A percentile compares a stretch with the other conserved stretches of the same genome.
Conservation (phyloP, 1,284 basidiomycete species). For the Bothia castanella region DNA sequence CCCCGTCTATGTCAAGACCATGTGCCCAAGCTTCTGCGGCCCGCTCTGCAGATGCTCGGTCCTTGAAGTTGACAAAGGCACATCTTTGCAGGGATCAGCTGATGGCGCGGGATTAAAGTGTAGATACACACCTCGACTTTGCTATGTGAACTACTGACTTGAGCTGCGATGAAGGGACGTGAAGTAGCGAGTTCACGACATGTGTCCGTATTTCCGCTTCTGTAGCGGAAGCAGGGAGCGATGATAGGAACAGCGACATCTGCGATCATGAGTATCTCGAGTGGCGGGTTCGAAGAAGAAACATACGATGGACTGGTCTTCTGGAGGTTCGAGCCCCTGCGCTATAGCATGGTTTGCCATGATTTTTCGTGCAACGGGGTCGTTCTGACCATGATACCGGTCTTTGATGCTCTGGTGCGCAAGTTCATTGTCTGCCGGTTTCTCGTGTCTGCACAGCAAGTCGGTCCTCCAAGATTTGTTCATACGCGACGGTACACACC, state of each 20-base stretch:
- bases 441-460: constrained; percentile 67
- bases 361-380: constrained; percentile 90
- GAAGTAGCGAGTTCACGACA: constrained; percentile 70
- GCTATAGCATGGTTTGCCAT: constrained; percentile 67
- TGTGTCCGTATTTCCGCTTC: constrained; percentile 78
- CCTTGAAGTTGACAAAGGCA: constrained; percentile 93
- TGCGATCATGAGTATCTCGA: constrained; percentile 33
- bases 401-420: constrained; percentile 92
- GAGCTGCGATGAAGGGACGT: constrained; percentile 63
- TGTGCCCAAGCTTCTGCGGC: constrained; percentile 85
- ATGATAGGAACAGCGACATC: constrained; percentile 91
- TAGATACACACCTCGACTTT: constrained; percentile 58
- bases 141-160: constrained; percentile 85
- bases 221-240: constrained; percentile 69
- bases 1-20: constrained; percentile 82
- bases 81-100: constrained; percentile 54
- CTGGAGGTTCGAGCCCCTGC: constrained; percentile 85
- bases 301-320: constrained; percentile 80
- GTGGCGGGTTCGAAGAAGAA: constrained; percentile 14
- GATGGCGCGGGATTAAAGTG: neutral
- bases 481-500: constrained; percentile 38
- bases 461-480: neutral
- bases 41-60: constrained; percentile 75
- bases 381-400: constrained; percentile 85
- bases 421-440: constrained; percentile 77